Evolutionary conservation across 202 grass and related monocot species (phyloP), one percentile per base, ranked within the genome.

Genomic region (Eragrostis tef): DNA sequence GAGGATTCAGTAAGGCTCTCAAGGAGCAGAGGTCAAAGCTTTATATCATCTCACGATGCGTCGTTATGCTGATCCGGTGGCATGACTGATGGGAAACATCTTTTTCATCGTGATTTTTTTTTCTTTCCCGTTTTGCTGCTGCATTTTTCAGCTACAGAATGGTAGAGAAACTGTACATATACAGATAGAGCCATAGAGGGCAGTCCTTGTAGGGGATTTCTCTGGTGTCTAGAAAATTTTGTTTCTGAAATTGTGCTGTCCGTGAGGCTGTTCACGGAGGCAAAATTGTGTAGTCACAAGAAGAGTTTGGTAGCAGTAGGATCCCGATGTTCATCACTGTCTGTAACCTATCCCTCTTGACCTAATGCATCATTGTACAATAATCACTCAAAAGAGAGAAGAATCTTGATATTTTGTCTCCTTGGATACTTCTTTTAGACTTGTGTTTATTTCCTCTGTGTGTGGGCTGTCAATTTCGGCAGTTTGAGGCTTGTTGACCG

Each of bases 11-110:
- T 42, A 84, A 79, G 17, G 15, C 50, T n/a, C 59, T 88, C 10
- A 84, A 83, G 58, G 86, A 88, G 39, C 80, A 84, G 62, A 88
- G 73, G 73, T 88, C 86, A 43, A 83, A 67, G 36, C 80, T 83
- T 27, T 79, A 73, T 53, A 83, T 88, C 59, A 88, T 88, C 67
- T 83, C 39, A 11, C 63, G 64, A 70, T 89, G 77, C 11, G 82
- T 85, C 14, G 64, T 85, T 27, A 81, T 81, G 82, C 82, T 89
- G 21, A 83, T 89, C 64, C 71, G 87, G 24, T 85, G 77, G 76
- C 87, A 89, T 64, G 82, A 89, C 64, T 85, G 52, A 88, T 3
- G 31, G 11, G 53, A 51, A 61, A 2, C 70, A 21, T 1, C 66
- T 79, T 81, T 51, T 34, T 46, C 46, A 62, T 27, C 34, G 0